A percentile compares a stretch with the other conserved stretches of the same genome.
Conservation (phyloP, 148 eudicot genomes). For the Selenicereus undatus region DNA sequence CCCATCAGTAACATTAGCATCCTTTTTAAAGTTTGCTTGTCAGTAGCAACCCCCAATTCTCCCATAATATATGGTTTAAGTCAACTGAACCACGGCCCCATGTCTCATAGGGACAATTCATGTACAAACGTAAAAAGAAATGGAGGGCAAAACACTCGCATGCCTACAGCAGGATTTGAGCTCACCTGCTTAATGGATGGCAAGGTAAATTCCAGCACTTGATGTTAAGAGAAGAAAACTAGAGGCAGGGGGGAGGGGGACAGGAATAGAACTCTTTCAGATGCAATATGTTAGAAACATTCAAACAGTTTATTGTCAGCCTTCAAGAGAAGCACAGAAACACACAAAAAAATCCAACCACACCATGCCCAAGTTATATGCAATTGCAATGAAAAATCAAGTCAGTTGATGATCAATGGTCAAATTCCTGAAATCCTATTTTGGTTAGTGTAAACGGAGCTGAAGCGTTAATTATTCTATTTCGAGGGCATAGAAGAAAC, state of each 20-base stretch:
- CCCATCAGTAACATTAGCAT: constrained; percentile 6
- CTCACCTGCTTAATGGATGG: no score
- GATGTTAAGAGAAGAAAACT: neutral
- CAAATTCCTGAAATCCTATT: no score
- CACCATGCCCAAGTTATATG: neutral
- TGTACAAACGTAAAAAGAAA: neutral
- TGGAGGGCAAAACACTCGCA: neutral
- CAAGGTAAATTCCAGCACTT: neutral
- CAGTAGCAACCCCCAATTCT: no score
- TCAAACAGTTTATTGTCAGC: neutral
- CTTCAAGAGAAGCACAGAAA: neutral
- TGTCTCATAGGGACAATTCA: no score
- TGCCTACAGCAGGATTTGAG: neutral
- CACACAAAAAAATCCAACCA: neutral
- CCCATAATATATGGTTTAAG: no score
- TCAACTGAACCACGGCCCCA: no score
- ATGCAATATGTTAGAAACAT: neutral
- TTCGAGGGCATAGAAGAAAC: neutral
- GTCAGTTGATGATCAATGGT: no score
- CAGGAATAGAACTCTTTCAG: neutral
- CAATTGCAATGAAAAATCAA: neutral
- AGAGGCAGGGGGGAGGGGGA: neutral
- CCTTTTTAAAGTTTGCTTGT: neutral
- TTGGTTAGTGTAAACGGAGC: no score
- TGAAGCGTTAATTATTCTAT: neutral